Base-by-base conservation (phyloP, 805 yeast species). In the Cyberlindnera saturnus region DNA sequence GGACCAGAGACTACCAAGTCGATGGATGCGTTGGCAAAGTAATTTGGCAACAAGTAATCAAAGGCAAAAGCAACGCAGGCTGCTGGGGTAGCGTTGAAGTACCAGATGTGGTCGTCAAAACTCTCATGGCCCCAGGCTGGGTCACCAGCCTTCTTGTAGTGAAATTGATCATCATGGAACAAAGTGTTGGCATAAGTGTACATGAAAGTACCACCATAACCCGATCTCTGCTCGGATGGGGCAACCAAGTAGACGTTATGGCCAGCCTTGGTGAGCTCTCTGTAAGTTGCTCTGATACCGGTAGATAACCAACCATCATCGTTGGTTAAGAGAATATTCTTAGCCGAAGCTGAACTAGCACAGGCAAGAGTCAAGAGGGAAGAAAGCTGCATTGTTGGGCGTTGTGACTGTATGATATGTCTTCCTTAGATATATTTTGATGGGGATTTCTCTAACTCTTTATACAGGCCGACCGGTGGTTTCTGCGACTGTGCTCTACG, bases 281-380 rank as follows among this genome's bases (percentile, higher is more conserved):
- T 60, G 67, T 76, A 77, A 11, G 76, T 59, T 14, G 81, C 78
- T 56, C 82, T 70, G 55, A 77, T 73, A 54, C 75, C 75, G 38
- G 81, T 73, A 5, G 80, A 62, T 3, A 72, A 74, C 76, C 77
- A 77, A 16, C 75, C 71, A 49, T 77, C 82, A 53, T 77, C 82
- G 52, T 77, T 76, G 47, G 81, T 70, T 33, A 75, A 62, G 17
- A 75, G 57, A 46, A 73, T 70, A 56, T 72, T 70, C 50, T 68
- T 67, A 26, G 70, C 64, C 8, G 52, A 41, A 19, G 44, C 46
- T 1, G 46, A 10, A n/a, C 48, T 17, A 15, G 44, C 42, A 15
- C 44, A 20, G 10, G 55, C 49, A 17, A 49, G 19, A 17, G 39
- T 17, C 10, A 51, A 10, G 8, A 40, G 23, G 4, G 49, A 28